Conservation (phyloP, 1,139 yeast genomes). For the Yamadazyma sp. region DNA sequence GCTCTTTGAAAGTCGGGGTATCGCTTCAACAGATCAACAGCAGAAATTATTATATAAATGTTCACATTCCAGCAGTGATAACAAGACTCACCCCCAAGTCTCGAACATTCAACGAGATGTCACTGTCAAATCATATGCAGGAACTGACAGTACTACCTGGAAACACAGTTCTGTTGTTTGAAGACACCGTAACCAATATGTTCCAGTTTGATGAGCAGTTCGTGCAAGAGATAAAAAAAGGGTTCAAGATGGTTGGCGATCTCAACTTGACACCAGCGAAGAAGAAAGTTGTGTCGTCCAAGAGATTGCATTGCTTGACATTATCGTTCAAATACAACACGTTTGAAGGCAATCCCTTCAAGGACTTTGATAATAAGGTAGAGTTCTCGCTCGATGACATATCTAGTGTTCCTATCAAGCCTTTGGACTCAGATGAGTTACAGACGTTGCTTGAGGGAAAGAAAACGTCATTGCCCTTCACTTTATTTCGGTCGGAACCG, state of each 20-base stretch:
- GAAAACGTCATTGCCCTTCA: constrained; percentile 27
- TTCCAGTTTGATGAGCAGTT: constrained; percentile 8
- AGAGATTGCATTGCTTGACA: constrained; percentile 31
- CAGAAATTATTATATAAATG: constrained; percentile 14
- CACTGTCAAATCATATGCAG: constrained; percentile 11
- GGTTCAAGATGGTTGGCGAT: constrained; percentile 11
- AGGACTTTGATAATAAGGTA: constrained; percentile 23
- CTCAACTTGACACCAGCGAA: constrained; percentile 5
- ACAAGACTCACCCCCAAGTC: constrained; percentile 31
- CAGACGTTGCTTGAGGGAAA: constrained; percentile 31
- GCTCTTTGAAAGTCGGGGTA: constrained; percentile 6
- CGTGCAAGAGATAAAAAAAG: constrained; percentile 2
- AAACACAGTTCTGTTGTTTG: constrained; percentile 4
- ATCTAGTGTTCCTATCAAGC: constrained; percentile 18
- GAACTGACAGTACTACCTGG: constrained; percentile 1
- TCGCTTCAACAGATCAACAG: constrained; percentile 7
- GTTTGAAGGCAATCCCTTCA: constrained; percentile 35
- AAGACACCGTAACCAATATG: constrained; percentile 1
- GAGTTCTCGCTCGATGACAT: constrained; percentile 31
- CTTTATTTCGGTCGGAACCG: constrained; percentile 20
- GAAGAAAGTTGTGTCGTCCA: neutral
- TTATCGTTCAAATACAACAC: constrained; percentile 34
- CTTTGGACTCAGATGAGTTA: constrained; percentile 19
- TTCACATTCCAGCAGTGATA: constrained; percentile 48
- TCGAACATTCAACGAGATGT: constrained; percentile 20